A percentile compares a stretch with the other conserved stretches of the same genome.
phyloP scores from a whole-genome alignment of 768 basidiomycete genomes.

The Suillus occidentalis region DNA sequence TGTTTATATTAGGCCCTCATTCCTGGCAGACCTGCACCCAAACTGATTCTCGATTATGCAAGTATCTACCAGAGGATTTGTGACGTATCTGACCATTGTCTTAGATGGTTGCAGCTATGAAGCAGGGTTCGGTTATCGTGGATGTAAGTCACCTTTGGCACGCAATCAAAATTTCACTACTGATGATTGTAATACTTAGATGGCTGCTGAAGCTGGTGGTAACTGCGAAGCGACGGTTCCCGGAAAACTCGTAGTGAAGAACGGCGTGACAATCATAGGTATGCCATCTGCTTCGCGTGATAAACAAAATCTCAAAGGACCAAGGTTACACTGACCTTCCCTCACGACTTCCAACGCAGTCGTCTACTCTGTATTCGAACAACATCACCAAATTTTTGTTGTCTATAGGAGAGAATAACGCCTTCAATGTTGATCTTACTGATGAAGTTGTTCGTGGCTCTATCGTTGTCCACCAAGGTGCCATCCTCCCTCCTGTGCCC shows the following conservation, averaged over 20 bases:
- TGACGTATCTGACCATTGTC: slow-evolving; percentile 13
- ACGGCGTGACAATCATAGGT: slow-evolving; percentile 86
- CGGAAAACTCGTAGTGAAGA: slow-evolving; percentile 64
- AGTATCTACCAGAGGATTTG: slow-evolving; percentile 5
- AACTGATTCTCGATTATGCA: slow-evolving; percentile 72
- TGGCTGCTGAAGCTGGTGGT: slow-evolving; percentile 85
- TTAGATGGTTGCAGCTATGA: slow-evolving; percentile 86
- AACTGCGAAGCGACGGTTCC: slow-evolving; percentile 84
- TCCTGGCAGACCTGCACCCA: slow-evolving; percentile 85
- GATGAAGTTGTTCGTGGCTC: slow-evolving; percentile 88
- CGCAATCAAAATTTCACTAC: background rate
- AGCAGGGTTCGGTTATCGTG: slow-evolving; percentile 86
- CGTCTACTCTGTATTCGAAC: slow-evolving; percentile 87
- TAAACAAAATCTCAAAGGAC: background rate
- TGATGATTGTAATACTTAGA: slow-evolving; percentile 22
- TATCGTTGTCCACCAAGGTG: slow-evolving; percentile 69
- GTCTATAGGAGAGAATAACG: slow-evolving; percentile 66
- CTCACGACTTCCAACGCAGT: slow-evolving; percentile 87
- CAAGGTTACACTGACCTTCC: slow-evolving; percentile 83
- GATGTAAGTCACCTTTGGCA: slow-evolving; percentile 41
- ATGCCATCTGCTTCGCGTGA: slow-evolving; percentile 13
- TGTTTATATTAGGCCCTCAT: slow-evolving; percentile 67
- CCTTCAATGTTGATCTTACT: slow-evolving; percentile 65
- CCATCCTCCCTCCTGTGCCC: slow-evolving; percentile 64
- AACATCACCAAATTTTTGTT: slow-evolving; percentile 89